Conservation (phyloP, 257 asterid species). For the Primulina huaijiensis region DNA sequence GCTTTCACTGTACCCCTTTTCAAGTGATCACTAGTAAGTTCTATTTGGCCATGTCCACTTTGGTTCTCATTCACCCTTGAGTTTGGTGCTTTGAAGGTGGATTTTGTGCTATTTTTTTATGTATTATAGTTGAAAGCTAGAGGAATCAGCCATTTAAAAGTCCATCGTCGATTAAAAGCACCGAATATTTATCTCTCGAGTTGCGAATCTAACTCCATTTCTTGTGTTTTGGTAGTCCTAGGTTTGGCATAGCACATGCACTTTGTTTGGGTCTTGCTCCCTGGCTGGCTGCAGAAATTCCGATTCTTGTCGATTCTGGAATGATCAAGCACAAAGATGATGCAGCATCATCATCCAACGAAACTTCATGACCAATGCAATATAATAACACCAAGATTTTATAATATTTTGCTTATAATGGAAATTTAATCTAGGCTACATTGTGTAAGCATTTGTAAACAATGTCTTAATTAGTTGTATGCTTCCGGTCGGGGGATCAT, state of each 20-base stretch:
- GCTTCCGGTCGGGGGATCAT: too few species aligned
- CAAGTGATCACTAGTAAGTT: too few species aligned
- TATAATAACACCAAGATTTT: too few species aligned
- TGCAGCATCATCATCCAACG: conserved; percentile 52
- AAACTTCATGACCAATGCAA: conserved; percentile 34
- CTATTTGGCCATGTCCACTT: too few species aligned
- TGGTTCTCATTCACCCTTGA: too few species aligned
- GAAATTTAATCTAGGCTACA: background rate
- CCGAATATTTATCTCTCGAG: background rate
- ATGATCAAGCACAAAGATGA: conserved; percentile 95
- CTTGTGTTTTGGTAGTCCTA: conserved; percentile 50
- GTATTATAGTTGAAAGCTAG: too few species aligned
- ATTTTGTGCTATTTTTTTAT: too few species aligned
- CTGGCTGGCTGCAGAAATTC: conserved; percentile 96
- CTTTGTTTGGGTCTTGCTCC: conserved; percentile 95
- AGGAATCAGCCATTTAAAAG: too few species aligned
- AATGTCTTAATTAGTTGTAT: too few species aligned
- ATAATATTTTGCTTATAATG: background rate
- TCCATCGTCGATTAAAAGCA: conserved; percentile 4
- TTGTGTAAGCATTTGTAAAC: background rate
- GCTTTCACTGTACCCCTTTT: too few species aligned
- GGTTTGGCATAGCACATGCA: conserved; percentile 93
- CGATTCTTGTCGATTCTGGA: conserved; percentile 86
- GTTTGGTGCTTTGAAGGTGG: too few species aligned
- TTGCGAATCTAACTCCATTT: background rate